Base-by-base conservation (phyloP, 768 basidiomycete genomes). In the Mycena haematopus region DNA sequence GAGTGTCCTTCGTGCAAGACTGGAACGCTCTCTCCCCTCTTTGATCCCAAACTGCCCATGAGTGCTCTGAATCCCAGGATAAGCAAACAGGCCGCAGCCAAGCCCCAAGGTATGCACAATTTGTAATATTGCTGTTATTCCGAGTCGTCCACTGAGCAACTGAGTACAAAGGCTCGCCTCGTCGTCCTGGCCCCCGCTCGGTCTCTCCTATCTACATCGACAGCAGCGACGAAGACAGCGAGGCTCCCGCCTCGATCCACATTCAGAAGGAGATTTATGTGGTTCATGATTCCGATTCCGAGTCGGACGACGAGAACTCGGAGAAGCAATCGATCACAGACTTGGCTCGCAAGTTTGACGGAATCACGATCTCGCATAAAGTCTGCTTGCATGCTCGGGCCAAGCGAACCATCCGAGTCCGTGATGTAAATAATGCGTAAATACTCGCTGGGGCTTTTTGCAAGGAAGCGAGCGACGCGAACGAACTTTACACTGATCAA, bases 1-100 rank as follows among this genome's bases (percentile, higher is more conserved):
- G 91, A 85, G 2, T 92, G 91, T 65, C 88, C 88, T 17, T 80
- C 77, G 0, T 92, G 91, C 69, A 84, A 81, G 70, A 77, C 74
- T 47, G 90, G 90, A 8, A 80, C 73, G 55, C 80, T 92, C 10
- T 67, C 82, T 13, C 85, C 90, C 13, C 75, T 86, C 22, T 91
- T 91, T 71, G 58, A 68, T 71, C 21, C 75, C 79, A 10, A 42
- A 29, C 46, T 77, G 74, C 44, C 67, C 73, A 4, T 71, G 69
- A 54, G 76, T 5, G 78, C 77, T 58, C 77, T 72, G 10, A 71
- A 54, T 15, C 44, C 6, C 25, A 77, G 76, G 66, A 73, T 73
- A 25, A 78, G 82, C 65, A 78, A 77, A 46, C 76, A 82, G 73
- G 84, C 83, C 6, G 75, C 81, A 29, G 70, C 69, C 24, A 80